Evolutionary conservation across 1,284 basidiomycete species (phyloP).

Genomic region (Ustilago tritici): DNA sequence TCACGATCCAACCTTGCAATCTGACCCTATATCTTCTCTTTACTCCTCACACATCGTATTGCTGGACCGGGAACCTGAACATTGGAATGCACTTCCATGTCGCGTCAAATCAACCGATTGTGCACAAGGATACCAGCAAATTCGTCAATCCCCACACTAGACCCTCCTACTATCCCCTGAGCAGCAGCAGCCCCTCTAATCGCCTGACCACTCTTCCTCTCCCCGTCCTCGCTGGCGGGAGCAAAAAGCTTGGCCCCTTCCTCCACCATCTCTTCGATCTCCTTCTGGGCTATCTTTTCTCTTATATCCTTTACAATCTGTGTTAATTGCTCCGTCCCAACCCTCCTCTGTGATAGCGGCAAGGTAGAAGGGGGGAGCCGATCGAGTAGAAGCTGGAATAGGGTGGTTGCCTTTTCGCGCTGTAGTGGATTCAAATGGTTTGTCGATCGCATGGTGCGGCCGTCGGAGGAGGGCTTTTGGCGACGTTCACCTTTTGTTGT

Average conservation of each 20-base stretch:
- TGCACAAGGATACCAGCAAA: constrained; percentile 44
- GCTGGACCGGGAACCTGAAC: background rate
- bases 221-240: constrained; percentile 16
- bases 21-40: background rate
- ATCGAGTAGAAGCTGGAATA: constrained; percentile 32
- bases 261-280: constrained; percentile 52
- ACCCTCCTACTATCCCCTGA: constrained; percentile 12
- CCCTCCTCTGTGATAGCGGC: constrained; percentile 17
- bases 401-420: constrained; percentile 15
- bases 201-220: constrained; percentile 27
- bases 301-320: constrained; percentile 19
- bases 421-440: constrained; percentile 41
- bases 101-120: constrained; percentile 27
- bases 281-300: constrained; percentile 44
- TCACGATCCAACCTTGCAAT: background rate
- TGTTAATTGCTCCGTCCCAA: constrained; percentile 20
- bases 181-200: constrained; percentile 30
- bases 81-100: background rate
- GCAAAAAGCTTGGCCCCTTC: constrained; percentile 49
- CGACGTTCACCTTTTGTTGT: constrained; percentile 16
- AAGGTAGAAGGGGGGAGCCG: constrained; percentile 26
- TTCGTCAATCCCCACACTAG: constrained; percentile 45
- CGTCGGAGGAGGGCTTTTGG: constrained; percentile 8
- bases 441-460: constrained; percentile 16
- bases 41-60: background rate